Evolutionary conservation across 176 grass and related monocot species (phyloP).

Genomic region (Lolium perenne): DNA sequence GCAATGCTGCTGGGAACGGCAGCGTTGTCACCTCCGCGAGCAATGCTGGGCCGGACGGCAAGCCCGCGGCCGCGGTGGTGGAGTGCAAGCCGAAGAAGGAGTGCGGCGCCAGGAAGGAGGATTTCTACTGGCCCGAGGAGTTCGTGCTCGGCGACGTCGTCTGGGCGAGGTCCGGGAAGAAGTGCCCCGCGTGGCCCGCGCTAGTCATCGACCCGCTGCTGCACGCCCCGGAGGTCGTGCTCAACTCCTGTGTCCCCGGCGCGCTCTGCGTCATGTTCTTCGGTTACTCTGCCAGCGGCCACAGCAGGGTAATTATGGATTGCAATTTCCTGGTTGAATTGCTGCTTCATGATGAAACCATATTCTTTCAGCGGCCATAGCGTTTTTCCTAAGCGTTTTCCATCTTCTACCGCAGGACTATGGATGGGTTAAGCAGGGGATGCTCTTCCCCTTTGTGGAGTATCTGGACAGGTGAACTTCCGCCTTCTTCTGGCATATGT

Average conservation of each 20-base stretch:
- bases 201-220: constrained; percentile 77
- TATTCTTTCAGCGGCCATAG: too few relatives aligned
- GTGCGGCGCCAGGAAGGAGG: constrained; percentile 46
- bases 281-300: constrained; percentile 54
- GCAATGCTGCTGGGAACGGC: constrained; percentile 36
- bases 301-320: constrained; percentile 57
- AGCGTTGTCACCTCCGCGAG: background rate
- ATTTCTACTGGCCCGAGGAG: constrained; percentile 64
- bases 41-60: background rate
- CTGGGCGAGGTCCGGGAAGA: constrained; percentile 83
- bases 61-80: constrained; percentile 22
- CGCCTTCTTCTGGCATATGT: background rate
- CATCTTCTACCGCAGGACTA: constrained; percentile 58
- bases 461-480: constrained; percentile 68
- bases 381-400: too few relatives aligned
- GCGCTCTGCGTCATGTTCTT: constrained; percentile 95
- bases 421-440: constrained; percentile 87
- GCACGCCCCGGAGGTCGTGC: constrained; percentile 71
- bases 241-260: constrained; percentile 76
- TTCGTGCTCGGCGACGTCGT: constrained; percentile 81
- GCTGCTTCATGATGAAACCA: background rate
- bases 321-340: background rate
- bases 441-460: constrained; percentile 84
- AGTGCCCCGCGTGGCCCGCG: constrained; percentile 76
- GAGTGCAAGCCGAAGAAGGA: constrained; percentile 60